Evolutionary conservation across 805 yeast genomes (phyloP).

Genomic region (Lipomyces japonicus): DNA sequence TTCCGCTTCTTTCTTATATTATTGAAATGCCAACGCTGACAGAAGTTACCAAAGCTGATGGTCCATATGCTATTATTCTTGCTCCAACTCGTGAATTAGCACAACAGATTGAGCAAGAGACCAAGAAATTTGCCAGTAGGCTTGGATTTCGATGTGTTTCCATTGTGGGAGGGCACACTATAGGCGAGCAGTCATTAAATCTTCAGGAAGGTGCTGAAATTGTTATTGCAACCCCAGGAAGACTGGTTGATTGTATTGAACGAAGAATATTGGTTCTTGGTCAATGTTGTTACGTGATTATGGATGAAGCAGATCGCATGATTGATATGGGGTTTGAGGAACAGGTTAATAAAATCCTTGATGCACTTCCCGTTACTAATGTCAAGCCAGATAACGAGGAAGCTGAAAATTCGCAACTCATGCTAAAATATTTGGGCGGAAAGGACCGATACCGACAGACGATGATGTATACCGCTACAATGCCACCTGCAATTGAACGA

Average conservation of each 20-base stretch:
- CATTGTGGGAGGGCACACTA: conserved; percentile 85
- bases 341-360: conserved; percentile 61
- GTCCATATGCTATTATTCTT: conserved; percentile 69
- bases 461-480: conserved; percentile 92
- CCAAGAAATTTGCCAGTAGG: conserved; percentile 47
- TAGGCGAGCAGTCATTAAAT: conserved; percentile 64
- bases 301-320: conserved; percentile 97
- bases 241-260: conserved; percentile 76
- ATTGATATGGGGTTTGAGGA: conserved; percentile 90
- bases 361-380: conserved; percentile 49
- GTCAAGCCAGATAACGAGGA: conserved; percentile 39
- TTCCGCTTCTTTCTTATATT: conserved; percentile 65
- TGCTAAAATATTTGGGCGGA: conserved; percentile 29
- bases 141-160: conserved; percentile 48
- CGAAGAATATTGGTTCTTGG: conserved; percentile 57
- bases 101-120: conserved; percentile 71
- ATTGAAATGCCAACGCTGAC: conserved; percentile 47
- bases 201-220: conserved; percentile 66
- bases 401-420: conserved; percentile 24
- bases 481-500: conserved; percentile 68
- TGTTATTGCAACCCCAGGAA: conserved; percentile 91
- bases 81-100: conserved; percentile 96
- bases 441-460: conserved; percentile 48
- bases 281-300: conserved; percentile 62
- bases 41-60: conserved; percentile 50